Evolutionary conservation across 2,329 filamentous ascomycete species (phyloP).

Genomic region (Cladorrhinum sp.): DNA sequence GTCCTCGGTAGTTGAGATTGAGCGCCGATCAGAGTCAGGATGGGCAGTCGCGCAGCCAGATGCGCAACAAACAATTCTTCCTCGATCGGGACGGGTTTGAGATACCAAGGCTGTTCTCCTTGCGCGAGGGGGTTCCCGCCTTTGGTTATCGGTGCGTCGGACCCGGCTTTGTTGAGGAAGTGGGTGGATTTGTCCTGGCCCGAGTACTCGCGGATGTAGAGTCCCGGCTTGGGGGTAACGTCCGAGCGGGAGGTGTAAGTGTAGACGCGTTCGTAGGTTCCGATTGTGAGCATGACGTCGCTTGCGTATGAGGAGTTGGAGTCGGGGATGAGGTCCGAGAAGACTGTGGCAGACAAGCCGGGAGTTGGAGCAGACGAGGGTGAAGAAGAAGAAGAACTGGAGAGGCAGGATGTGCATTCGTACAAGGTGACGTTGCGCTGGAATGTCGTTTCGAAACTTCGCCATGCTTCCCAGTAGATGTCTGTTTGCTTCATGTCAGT

Average conservation of each 20-base stretch:
- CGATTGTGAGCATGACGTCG: slow-evolving; percentile 2
- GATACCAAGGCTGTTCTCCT: no score
- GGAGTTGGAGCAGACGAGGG: no score
- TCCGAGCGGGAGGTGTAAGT: no score
- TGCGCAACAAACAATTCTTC: neutral
- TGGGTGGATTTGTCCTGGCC: neutral
- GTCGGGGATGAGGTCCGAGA: neutral
- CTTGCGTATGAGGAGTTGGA: slow-evolving; percentile 1
- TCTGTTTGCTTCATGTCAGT: no score
- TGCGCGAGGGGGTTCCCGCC: no score
- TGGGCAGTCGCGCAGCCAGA: slow-evolving; percentile 6
- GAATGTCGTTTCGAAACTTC: no score
- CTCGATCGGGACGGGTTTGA: neutral
- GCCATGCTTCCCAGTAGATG: no score
- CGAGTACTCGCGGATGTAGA: neutral
- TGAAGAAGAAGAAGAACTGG: no score
- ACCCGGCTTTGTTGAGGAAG: no score
- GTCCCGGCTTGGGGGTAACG: no score
- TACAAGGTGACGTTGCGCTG: neutral
- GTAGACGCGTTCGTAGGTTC: neutral
- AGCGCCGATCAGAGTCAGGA: slow-evolving; percentile 7
- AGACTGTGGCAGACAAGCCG: no score
- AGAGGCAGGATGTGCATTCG: slow-evolving; percentile 10
- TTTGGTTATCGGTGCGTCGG: no score
- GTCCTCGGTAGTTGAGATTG: neutral